A percentile compares a stretch with the other conserved stretches of the same genome.
Evolutionary conservation across 2,329 filamentous ascomycete genomes (phyloP).

Genomic region (Fusarium sororula): DNA sequence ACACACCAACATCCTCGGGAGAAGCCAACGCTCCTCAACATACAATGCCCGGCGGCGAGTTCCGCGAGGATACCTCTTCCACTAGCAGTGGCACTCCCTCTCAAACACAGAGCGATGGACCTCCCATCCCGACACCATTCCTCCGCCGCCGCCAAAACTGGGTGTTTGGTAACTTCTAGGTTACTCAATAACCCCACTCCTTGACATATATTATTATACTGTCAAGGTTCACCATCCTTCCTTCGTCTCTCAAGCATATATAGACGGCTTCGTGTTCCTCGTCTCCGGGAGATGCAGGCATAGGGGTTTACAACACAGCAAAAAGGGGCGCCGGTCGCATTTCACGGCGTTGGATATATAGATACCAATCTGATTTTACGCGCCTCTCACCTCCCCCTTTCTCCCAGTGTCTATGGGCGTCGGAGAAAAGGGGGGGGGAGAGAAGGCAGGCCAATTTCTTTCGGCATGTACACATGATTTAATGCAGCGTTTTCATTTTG

Average conservation of each 20-base stretch:
- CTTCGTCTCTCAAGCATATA: slow-evolving; percentile 24
- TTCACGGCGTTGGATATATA: slow-evolving; percentile 43
- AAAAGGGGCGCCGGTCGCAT: slow-evolving; percentile 38
- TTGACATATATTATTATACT: background rate
- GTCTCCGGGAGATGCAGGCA: slow-evolving; percentile 8
- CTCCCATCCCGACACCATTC: slow-evolving; percentile 33
- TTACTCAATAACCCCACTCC: background rate
- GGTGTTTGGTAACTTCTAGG: slow-evolving; percentile 39
- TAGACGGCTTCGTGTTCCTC: slow-evolving; percentile 18
- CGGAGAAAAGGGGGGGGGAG: background rate
- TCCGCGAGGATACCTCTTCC: slow-evolving; percentile 30
- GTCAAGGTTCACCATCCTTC: slow-evolving; percentile 17
- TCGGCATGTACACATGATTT: slow-evolving; percentile 26
- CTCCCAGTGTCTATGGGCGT: background rate
- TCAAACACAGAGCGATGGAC: slow-evolving; percentile 8
- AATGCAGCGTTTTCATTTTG: slow-evolving; percentile 18
- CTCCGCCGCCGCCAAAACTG: slow-evolving; percentile 38
- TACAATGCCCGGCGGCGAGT: slow-evolving; percentile 37
- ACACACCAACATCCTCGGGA: slow-evolving; percentile 10
- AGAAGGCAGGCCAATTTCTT: background rate
- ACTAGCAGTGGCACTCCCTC: slow-evolving; percentile 5
- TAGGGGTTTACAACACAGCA: slow-evolving; percentile 8
- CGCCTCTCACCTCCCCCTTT: background rate
- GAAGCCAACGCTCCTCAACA: slow-evolving; percentile 3
- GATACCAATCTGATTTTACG: slow-evolving; percentile 38